Base-by-base conservation (phyloP, 768 basidiomycete species). In the Lepiota subincarnata region DNA sequence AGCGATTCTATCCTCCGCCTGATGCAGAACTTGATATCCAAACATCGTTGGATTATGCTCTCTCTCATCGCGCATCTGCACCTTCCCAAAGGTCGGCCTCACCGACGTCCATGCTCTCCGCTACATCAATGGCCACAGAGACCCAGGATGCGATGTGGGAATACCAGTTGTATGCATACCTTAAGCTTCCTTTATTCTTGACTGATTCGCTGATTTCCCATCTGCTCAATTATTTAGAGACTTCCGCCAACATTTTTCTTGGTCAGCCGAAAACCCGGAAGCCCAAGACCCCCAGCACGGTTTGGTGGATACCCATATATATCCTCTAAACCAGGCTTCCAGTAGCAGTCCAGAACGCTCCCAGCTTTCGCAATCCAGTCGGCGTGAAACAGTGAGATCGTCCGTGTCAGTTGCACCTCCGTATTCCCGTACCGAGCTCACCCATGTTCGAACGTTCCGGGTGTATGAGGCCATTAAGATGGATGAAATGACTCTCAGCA, bases 1-100 rank as follows among this genome's bases (percentile, higher is more conserved):
- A 72, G 58, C 78, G 86, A 20, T 80, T 87, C 63, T 78, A 84
- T 60, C 84, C 80, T 5, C 66, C 66, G 76, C 79, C 39, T 18
- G 58, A 61, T 28, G 34, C 48, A 19, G 55, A 53, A 12, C 31
- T 48, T 24, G 42, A 56, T 59, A 60, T 11, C 10, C 31, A 50
- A 63, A 66, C 48, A n/a, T 62, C 26, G 16, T 20, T 20, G 4
- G 41, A 20, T 13, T 19, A 11, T 1, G 14, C 11, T 13, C 26
- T 24, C 31, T 26, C 44, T 7, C 14, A 28, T n/a, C 43, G 24
- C n/a, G 44, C 12, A n/a, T 13, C 31, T 26, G 13, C 26, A 28
- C 13, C 44, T 16, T 4, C 31, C 24, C 14, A 28, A 3, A 20
- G 11, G 12, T 14, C 48, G 13, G n/a, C 12, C 24, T 49, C 48